Evolutionary conservation across 1,284 basidiomycete genomes (phyloP).

Genomic region (Nidula niveotomentosa): DNA sequence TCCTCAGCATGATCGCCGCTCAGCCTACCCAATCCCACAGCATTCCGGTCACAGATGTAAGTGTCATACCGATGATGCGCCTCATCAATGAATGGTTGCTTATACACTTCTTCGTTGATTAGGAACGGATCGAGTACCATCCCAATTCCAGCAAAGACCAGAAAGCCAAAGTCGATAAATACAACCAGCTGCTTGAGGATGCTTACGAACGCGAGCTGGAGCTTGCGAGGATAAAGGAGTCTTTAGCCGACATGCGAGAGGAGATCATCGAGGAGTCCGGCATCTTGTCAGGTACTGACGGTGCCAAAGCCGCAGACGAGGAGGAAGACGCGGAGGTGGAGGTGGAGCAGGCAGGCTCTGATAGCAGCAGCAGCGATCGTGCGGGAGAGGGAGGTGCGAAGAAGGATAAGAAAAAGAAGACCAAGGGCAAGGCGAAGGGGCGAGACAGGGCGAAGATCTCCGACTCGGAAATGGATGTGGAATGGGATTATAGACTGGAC

Average conservation of each 20-base stretch:
- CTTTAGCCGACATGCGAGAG: conserved; percentile 24
- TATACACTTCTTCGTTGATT: background rate
- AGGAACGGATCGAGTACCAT: conserved; percentile 24
- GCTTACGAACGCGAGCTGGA: conserved; percentile 28
- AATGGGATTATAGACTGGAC: conserved; percentile 22
- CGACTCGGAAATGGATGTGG: conserved; percentile 14
- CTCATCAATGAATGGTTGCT: no score
- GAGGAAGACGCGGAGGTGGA: background rate
- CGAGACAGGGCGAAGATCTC: conserved; percentile 16
- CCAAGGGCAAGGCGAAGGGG: conserved; percentile 6
- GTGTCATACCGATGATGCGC: background rate
- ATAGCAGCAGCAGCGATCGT: conserved; percentile 4
- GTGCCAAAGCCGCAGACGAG: conserved; percentile 1
- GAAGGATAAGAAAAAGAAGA: conserved; percentile 16
- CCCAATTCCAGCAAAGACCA: conserved; percentile 19
- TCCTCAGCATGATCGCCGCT: background rate
- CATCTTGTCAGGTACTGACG: conserved; percentile 16
- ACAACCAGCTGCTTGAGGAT: conserved; percentile 29
- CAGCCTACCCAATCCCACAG: conserved; percentile 15
- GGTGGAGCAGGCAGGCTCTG: background rate
- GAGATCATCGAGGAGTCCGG: conserved; percentile 26
- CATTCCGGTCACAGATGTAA: conserved; percentile 29
- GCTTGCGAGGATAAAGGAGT: conserved; percentile 22
- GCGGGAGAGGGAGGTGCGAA: conserved; percentile 11
- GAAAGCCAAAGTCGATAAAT: conserved; percentile 22